phyloP scores from a whole-genome alignment of 2,329 filamentous ascomycete genomes.

The Cercospora sojina region DNA sequence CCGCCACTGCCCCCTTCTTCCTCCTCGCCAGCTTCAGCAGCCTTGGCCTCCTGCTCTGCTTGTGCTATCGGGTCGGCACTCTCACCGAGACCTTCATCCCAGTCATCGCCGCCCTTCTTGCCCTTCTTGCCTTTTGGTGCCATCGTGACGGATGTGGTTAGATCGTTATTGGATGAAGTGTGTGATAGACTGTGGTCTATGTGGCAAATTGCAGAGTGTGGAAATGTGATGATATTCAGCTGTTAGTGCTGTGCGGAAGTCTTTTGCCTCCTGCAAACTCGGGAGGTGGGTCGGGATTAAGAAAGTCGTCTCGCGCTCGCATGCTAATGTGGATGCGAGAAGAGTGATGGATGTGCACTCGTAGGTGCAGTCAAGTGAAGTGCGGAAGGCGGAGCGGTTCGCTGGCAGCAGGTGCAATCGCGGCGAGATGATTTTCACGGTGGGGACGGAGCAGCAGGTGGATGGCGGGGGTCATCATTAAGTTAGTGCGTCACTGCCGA shows the following conservation, averaged over 20 bases:
- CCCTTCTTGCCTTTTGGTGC: constrained; percentile 93
- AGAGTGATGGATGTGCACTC: constrained; percentile 10
- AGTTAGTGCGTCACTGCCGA: neutral
- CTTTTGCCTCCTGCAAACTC: constrained; percentile 28
- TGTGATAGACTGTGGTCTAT: constrained; percentile 4
- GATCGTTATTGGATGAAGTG: constrained; percentile 5
- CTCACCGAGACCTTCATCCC: constrained; percentile 91
- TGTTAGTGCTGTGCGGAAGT: constrained; percentile 31
- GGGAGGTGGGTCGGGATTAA: constrained; percentile 36
- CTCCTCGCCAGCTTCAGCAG: constrained; percentile 50
- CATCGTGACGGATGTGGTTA: constrained; percentile 54
- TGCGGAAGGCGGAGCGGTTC: neutral
- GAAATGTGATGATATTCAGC: constrained; percentile 25
- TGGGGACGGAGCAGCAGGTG: constrained; percentile 2
- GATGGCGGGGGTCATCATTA: constrained; percentile 4
- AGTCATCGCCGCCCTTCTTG: constrained; percentile 80
- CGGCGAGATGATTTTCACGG: constrained; percentile 6
- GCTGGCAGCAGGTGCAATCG: neutral
- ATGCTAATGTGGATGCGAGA: constrained; percentile 32
- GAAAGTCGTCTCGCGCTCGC: constrained; percentile 30
- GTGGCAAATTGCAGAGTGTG: constrained; percentile 6
- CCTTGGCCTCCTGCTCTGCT: constrained; percentile 46
- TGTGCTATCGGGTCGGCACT: constrained; percentile 62
- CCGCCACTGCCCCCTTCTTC: constrained; percentile 52
- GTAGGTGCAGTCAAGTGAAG: constrained; percentile 11